Evolutionary conservation across 2,329 filamentous ascomycete species (phyloP).

Genomic region (Epichloe scottii): DNA sequence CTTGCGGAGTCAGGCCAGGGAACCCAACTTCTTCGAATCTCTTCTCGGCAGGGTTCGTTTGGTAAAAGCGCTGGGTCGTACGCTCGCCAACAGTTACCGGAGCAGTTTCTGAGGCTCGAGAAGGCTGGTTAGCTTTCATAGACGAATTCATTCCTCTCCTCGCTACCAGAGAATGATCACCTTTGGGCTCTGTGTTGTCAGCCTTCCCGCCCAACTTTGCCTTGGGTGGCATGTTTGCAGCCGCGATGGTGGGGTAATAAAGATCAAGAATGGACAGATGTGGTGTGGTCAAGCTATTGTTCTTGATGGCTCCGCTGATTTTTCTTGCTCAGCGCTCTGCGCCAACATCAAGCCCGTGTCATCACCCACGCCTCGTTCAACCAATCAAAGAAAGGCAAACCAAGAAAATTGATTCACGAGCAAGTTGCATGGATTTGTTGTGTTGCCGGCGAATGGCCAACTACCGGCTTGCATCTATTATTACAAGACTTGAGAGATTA

Average conservation of each 20-base stretch:
- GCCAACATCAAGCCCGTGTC: background rate
- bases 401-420: no score
- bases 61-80: constrained; percentile 33
- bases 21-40: constrained; percentile 32
- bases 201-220: constrained; percentile 11
- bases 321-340: background rate
- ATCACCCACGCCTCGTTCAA: no score
- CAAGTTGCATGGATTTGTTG: no score
- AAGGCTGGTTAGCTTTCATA: background rate
- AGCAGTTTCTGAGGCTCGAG: constrained; percentile 18
- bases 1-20: constrained; percentile 31
- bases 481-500: no score
- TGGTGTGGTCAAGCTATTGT: constrained; percentile 7
- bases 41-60: constrained; percentile 36
- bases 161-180: constrained; percentile 4
- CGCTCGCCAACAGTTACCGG: constrained; percentile 37
- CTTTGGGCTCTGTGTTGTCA: constrained; percentile 12
- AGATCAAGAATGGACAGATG: constrained; percentile 1
- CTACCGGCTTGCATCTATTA: no score
- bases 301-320: constrained; percentile 5
- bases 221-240: constrained; percentile 14
- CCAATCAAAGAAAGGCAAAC: no score
- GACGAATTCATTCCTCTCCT: background rate
- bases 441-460: no score
- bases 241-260: constrained; percentile 10